Percentiles rank a stretch among this genome's conserved stretches.
These are phyloP conservation scores for Xylaria nigripes DNA, from an alignment of 495 filamentous ascomycete species.

Conservation along the genomic window DNA sequence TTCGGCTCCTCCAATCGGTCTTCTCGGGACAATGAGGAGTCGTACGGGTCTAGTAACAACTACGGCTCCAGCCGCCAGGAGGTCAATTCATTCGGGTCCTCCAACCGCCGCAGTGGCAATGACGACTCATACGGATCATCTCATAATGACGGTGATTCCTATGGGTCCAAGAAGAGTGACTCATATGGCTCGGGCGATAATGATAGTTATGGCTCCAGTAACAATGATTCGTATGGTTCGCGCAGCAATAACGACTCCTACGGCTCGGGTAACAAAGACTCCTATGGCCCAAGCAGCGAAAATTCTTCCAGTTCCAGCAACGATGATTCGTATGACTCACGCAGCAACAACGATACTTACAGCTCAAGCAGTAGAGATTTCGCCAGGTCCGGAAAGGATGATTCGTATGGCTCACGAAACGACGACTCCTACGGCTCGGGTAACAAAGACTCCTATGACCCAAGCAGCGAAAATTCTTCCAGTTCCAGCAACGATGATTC, in stretches of 20 bases:
- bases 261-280: constrained; percentile 14
- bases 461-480: constrained; percentile 2
- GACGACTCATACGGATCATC: constrained; percentile 7
- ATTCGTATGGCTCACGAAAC: constrained; percentile 14
- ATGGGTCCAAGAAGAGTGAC: constrained; percentile 13
- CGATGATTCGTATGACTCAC: constrained; percentile 19
- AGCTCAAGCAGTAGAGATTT: constrained; percentile 14
- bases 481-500: constrained; percentile 11
- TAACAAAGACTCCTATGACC: constrained; percentile 17
- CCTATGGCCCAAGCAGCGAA: constrained; percentile 18
- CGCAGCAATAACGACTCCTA: constrained; percentile 22
- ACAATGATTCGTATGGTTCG: constrained; percentile 9
- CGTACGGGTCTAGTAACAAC: constrained; percentile 13
- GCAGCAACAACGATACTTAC: constrained; percentile 22
- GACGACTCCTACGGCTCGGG: constrained; percentile 17
- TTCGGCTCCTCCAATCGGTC: constrained; percentile 1
- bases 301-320: constrained; percentile 6
- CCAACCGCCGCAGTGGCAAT: neutral
- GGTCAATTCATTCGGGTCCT: constrained; percentile 5
- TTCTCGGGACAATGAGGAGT: constrained; percentile 6
- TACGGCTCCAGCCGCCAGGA: constrained; percentile 8
- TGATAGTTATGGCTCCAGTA: constrained; percentile 17
- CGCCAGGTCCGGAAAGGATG: constrained; percentile 25
- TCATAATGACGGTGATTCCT: constrained; percentile 8
- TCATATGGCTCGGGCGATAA: constrained; percentile 10